These are phyloP conservation scores for Excoecaria agallocha DNA, from an alignment of 345 rosid genomes.

Conservation along the genomic window DNA sequence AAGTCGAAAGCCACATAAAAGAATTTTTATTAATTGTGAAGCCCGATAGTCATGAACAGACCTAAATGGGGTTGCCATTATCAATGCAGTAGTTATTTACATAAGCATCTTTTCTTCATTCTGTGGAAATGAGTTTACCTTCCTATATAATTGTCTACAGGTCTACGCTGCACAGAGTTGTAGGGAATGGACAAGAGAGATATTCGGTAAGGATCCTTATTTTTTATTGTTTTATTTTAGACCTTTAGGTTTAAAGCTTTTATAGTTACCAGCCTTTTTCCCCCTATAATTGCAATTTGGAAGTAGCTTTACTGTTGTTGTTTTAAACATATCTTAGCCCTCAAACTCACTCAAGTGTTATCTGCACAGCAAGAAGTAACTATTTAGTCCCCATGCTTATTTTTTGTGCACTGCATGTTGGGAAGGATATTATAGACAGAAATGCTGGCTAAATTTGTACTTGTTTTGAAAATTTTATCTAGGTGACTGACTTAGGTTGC, in stretches of 20 bases:
- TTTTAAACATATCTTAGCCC: neutral
- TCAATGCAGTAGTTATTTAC: neutral
- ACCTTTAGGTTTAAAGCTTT: neutral
- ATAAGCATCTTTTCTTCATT: neutral
- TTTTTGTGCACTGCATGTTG: neutral
- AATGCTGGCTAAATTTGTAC: neutral
- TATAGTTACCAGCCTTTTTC: neutral
- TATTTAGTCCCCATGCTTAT: neutral
- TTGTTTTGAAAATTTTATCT: neutral
- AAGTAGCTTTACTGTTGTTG: neutral
- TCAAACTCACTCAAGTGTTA: neutral
- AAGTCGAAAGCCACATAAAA: neutral
- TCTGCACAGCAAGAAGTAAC: neutral
- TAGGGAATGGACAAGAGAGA: slow-evolving; percentile 74
- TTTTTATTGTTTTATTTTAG: neutral
- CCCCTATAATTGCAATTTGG: neutral
- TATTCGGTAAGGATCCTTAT: slow-evolving; percentile 57
- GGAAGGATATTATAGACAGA: neutral
- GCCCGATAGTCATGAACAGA: neutral
- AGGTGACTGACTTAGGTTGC: neutral
- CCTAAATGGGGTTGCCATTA: neutral
- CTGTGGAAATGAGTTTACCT: neutral
- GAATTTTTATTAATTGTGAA: neutral
- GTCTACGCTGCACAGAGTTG: slow-evolving; percentile 87
- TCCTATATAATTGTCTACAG: slow-evolving; percentile 17